A percentile compares a stretch with the other conserved stretches of the same genome.
These are phyloP conservation scores for Triticum dicoccoides DNA, from an alignment of 176 grass and related monocot genomes.

Conservation along the genomic window DNA sequence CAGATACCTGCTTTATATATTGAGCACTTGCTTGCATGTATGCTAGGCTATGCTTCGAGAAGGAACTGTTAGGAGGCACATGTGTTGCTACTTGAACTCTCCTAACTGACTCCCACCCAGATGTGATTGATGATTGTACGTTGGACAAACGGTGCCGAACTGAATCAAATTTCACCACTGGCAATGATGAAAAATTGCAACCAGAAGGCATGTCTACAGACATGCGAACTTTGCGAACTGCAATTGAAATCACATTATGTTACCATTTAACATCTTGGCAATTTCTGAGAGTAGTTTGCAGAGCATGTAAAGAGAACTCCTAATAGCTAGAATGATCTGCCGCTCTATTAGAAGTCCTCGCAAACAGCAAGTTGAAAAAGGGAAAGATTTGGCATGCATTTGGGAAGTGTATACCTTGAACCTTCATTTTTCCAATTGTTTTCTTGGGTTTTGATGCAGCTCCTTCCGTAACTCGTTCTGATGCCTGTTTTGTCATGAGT, in stretches of 20 bases:
- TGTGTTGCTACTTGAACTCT: conserved; percentile 69
- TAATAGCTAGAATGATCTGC: not conserved
- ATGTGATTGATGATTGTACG: conserved; percentile 69
- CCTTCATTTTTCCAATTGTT: conserved; percentile 95
- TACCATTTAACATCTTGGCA: conserved; percentile 14
- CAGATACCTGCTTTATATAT: conserved; percentile 92
- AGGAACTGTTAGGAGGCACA: conserved; percentile 72
- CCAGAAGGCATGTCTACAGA: conserved; percentile 91
- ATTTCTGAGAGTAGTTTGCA: conserved; percentile 4
- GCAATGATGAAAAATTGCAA: conserved; percentile 79
- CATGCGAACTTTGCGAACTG: conserved; percentile 96
- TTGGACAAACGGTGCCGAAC: conserved; percentile 76
- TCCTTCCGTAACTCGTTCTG: conserved; percentile 82
- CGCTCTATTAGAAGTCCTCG: conserved; percentile 13
- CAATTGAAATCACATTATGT: conserved; percentile 38
- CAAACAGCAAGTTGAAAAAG: not conserved
- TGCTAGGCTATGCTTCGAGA: conserved; percentile 90
- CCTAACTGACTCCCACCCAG: conserved; percentile 88
- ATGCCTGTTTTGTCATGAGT: conserved; percentile 67
- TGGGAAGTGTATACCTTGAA: conserved; percentile 57
- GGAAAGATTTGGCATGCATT: not conserved
- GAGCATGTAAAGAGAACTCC: not conserved
- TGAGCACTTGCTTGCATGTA: conserved; percentile 97
- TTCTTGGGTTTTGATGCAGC: conserved; percentile 85
- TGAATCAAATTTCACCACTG: conserved; percentile 71